phyloP scores from a whole-genome alignment of 768 basidiomycete genomes.

The Dentipellis fragilis region DNA sequence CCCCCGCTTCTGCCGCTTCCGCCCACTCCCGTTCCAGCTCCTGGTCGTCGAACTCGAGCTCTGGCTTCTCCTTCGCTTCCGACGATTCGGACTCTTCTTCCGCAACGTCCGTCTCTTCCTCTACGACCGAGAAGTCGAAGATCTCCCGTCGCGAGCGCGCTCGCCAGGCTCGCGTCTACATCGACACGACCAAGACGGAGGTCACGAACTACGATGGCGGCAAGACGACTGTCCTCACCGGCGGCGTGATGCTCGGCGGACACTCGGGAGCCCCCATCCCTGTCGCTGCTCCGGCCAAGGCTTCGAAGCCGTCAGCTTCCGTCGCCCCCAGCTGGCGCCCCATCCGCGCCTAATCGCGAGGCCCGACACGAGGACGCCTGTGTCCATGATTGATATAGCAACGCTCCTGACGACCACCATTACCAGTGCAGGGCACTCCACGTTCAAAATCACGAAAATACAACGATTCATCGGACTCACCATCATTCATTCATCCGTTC shows the following conservation, averaged over 20 bases:
- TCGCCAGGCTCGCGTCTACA: slow-evolving; percentile 58
- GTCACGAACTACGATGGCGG: slow-evolving; percentile 83
- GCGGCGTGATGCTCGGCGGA: slow-evolving; percentile 76
- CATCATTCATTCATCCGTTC: background rate
- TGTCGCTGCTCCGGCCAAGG: slow-evolving; percentile 4
- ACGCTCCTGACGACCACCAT: slow-evolving; percentile 2
- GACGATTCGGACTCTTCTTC: slow-evolving; percentile 33
- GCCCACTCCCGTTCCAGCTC: slow-evolving; percentile 41
- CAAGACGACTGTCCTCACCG: slow-evolving; percentile 81
- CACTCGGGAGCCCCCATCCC: slow-evolving; percentile 22
- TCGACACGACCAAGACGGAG: slow-evolving; percentile 67
- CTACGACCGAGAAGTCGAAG: slow-evolving; percentile 27
- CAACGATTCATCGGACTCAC: slow-evolving; percentile 6
- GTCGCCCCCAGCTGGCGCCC: slow-evolving; percentile 44
- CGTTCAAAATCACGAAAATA: slow-evolving; percentile 8
- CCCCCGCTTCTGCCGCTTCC: slow-evolving; percentile 49
- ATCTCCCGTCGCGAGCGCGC: slow-evolving; percentile 62
- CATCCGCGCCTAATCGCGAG: slow-evolving; percentile 31
- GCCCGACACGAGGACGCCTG: slow-evolving; percentile 1
- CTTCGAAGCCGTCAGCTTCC: background rate
- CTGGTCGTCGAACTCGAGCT: slow-evolving; percentile 63
- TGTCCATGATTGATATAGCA: background rate
- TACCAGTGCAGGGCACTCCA: slow-evolving; percentile 2
- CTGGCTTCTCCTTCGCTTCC: slow-evolving; percentile 60
- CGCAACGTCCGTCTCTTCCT: slow-evolving; percentile 32